Evolutionary conservation across 208 protist species (phyloP).

Genomic region (Angomonas deanei): DNA sequence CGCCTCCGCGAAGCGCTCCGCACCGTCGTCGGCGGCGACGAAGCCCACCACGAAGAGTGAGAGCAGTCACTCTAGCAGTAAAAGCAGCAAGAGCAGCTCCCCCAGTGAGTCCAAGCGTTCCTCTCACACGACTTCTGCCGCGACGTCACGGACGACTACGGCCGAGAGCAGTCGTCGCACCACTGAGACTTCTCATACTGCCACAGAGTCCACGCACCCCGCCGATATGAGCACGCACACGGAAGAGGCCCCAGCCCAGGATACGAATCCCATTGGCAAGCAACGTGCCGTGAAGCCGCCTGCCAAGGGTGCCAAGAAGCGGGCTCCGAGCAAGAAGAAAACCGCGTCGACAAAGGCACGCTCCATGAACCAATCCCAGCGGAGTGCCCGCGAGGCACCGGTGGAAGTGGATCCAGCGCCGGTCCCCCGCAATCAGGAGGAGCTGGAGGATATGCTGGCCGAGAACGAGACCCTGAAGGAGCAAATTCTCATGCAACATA

Average conservation of each 20-base stretch:
- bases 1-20: not conserved
- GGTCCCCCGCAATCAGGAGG: conserved; percentile 28
- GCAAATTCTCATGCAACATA: conserved; percentile 26
- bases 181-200: not conserved
- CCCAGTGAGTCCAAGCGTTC: not conserved
- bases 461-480: conserved; percentile 46
- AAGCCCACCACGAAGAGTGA: not conserved
- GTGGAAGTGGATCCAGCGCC: conserved; percentile 6
- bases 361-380: not conserved
- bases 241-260: too few species aligned
- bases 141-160: not conserved
- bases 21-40: not conserved
- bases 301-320: not conserved
- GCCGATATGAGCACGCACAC: not conserved
- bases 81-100: not conserved
- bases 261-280: too few species aligned
- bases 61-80: not conserved
- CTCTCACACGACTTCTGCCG: not conserved
- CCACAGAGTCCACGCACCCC: not conserved
- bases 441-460: conserved; percentile 33
- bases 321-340: not conserved
- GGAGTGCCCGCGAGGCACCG: not conserved
- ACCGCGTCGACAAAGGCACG: not conserved
- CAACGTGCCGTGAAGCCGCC: not conserved
- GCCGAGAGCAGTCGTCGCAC: not conserved